phyloP scores from a whole-genome alignment of 2,329 filamentous ascomycete species.

The Monosporascus sp. region DNA sequence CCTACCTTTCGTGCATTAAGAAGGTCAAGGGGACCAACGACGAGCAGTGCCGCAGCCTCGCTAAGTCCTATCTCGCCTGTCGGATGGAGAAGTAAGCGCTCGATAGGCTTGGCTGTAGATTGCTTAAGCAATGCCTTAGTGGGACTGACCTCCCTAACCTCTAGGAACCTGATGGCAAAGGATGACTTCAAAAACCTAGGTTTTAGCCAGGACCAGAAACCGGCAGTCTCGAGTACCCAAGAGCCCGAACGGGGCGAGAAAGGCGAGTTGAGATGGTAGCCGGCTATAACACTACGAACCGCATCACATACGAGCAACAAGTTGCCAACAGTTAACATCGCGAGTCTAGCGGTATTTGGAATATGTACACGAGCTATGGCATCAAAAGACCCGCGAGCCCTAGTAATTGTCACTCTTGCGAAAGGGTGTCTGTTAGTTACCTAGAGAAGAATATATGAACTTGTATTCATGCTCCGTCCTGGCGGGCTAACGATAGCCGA shows the following conservation, averaged over 20 bases:
- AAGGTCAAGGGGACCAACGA: constrained; percentile 79
- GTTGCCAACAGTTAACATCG: no score
- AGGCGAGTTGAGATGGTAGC: constrained; percentile 30
- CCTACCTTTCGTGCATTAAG: constrained; percentile 84
- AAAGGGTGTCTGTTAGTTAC: no score
- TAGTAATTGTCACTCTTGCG: no score
- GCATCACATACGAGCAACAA: neutral
- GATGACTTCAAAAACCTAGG: constrained; percentile 95
- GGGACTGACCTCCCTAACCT: neutral
- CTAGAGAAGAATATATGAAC: no score
- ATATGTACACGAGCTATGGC: no score
- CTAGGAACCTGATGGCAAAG: constrained; percentile 87
- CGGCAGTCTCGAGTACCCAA: constrained; percentile 14
- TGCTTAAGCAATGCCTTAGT: neutral
- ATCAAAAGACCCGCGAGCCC: no score
- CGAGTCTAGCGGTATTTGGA: no score
- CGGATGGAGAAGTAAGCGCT: constrained; percentile 82
- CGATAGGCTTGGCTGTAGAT: neutral
- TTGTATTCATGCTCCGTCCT: no score
- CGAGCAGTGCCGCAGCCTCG: constrained; percentile 74
- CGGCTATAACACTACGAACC: constrained; percentile 6
- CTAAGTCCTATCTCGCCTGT: constrained; percentile 84
- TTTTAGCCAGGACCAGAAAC: constrained; percentile 45
- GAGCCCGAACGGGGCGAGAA: constrained; percentile 24
- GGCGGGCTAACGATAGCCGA: no score